Base-by-base conservation (phyloP, 192 early-diverging fungal species). In the Coemansia aciculifera region DNA sequence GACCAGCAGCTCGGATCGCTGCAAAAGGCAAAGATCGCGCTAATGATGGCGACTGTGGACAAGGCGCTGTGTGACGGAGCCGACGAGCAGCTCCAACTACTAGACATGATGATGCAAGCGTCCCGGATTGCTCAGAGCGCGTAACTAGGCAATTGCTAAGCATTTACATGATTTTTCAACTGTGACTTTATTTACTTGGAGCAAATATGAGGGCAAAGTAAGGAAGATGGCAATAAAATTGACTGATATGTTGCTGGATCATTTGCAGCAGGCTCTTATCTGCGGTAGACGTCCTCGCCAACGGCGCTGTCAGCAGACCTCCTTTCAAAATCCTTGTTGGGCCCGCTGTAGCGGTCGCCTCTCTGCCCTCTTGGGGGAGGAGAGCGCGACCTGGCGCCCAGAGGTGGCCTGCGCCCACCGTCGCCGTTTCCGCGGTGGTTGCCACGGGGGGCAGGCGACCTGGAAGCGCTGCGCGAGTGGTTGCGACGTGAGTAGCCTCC, bases 21-120 rank as follows among this genome's bases (percentile, higher is more conserved):
- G n/a, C 87, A 94, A 64, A 95, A 97, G 75, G 75, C 91, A 9
- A 84, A 86, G 59, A 86, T 95, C 37, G 80, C 88, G 0, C 75
- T 89, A 62, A 60, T 83, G 6, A 78, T 98, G 71, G 94, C 86
- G 2, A 60, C 71, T 24, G 77, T 84, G 11, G 97, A 98, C 71
- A 87, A 89, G 69, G 73, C 79, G 2, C 84, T 98, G 19, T 77
- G 87, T 27, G 94, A 96, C 57, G 95, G 97, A 4, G 91, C 93
- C 1, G 94, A 96, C 70, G 97, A 98, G 71, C 86, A 94, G 61
- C 73, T 98, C 59, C 94, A 96, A 77, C 71, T 97, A 32, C 59
- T 95, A 57, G 80, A 86, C 73, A 67, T 93, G 62, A 84, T 90
- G 79, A 61, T 87, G 48, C 78, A 88, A 63, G 83, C 79, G 1